Percentiles rank a stretch among this genome's conserved stretches.
phyloP scores from a whole-genome alignment of 768 basidiomycete species.

The Boletus tomentosulus region DNA sequence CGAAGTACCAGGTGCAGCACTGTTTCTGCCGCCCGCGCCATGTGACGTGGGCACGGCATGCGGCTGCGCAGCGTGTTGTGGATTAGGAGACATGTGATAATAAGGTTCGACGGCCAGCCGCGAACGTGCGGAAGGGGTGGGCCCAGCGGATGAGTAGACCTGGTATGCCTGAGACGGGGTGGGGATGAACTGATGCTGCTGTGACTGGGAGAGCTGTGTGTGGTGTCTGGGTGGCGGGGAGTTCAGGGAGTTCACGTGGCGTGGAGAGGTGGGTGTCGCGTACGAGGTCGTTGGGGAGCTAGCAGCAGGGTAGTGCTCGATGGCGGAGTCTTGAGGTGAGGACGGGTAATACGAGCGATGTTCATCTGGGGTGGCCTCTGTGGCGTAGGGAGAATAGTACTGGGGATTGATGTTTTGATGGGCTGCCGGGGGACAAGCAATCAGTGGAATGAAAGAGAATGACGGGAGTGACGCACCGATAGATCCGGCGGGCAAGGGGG shows the following conservation, averaged over 20 bases:
- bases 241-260: conserved; percentile 13
- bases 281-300: conserved; percentile 20
- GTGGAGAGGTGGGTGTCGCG: conserved; percentile 14
- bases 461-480: conserved; percentile 25
- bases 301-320: conserved; percentile 22
- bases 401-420: conserved; percentile 15
- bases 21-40: conserved; percentile 14
- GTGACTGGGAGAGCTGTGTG: conserved; percentile 13
- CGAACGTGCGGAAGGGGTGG: conserved; percentile 23
- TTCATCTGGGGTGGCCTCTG: conserved; percentile 16
- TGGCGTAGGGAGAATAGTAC: conserved; percentile 20
- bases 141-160: conserved; percentile 30
- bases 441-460: conserved; percentile 6
- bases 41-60: conserved; percentile 11
- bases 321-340: conserved; percentile 11
- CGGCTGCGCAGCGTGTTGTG: conserved; percentile 27
- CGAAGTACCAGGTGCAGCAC: conserved; percentile 1
- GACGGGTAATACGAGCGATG: conserved; percentile 25
- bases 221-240: conserved; percentile 18
- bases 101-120: conserved; percentile 35
- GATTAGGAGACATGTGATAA: conserved; percentile 39
- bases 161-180: conserved; percentile 45
- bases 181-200: conserved; percentile 40
- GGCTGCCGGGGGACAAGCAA: conserved; percentile 14
- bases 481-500: conserved; percentile 17